Conservation (phyloP, 208 protist genomes). For the Acanthamoeba lenticulata region DNA sequence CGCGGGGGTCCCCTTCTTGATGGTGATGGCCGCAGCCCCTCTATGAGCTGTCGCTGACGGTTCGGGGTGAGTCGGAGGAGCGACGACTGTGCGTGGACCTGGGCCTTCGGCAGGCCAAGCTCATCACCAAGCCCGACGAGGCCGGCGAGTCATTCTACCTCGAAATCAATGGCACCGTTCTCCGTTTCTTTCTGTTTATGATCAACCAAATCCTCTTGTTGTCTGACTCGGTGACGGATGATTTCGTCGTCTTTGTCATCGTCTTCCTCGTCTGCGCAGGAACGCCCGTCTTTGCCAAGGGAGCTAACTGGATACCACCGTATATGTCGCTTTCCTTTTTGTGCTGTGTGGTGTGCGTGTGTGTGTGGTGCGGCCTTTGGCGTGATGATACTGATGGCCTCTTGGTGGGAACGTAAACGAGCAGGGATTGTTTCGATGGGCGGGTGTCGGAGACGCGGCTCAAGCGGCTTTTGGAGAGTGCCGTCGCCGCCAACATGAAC, state of each 20-base stretch:
- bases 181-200: not conserved
- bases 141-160: slow-evolving; percentile 10
- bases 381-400: too few relatives aligned
- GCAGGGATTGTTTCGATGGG: slow-evolving; percentile 72
- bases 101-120: not conserved
- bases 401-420: too few relatives aligned
- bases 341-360: too few relatives aligned
- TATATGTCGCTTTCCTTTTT: too few relatives aligned
- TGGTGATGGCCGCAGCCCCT: not conserved
- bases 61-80: not conserved
- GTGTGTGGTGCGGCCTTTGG: too few relatives aligned
- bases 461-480: not conserved
- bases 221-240: too few relatives aligned
- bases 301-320: slow-evolving; percentile 54
- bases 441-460: not conserved
- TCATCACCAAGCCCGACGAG: not conserved
- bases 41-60: not conserved
- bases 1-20: not conserved
- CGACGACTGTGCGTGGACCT: slow-evolving; percentile 10
- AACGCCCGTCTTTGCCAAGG: slow-evolving; percentile 77
- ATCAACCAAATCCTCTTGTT: not conserved
- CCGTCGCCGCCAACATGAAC: slow-evolving; percentile 83
- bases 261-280: not conserved
- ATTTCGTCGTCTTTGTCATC: too few relatives aligned
- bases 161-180: slow-evolving; percentile 44